Percentiles rank a stretch among this genome's conserved stretches.
Conservation (phyloP, 73 alveolate species). For the Stentor roeselii region DNA sequence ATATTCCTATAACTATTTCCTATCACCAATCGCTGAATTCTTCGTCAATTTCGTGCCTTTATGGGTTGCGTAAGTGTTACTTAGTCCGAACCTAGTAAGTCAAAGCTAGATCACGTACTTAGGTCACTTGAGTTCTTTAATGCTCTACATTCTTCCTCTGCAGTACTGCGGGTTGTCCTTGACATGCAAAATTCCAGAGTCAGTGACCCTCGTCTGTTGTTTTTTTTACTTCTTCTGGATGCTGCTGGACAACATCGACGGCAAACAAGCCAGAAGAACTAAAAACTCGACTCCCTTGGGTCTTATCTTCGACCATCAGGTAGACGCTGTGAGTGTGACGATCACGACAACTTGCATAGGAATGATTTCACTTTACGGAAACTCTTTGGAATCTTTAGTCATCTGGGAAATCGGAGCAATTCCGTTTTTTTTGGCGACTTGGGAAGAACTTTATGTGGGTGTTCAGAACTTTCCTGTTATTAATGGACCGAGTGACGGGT, state of each 20-base stretch:
- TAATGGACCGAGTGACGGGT: slow-evolving; percentile 25
- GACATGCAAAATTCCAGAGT: neutral
- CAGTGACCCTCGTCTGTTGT: neutral
- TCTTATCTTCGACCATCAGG: slow-evolving; percentile 62
- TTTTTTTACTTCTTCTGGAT: slow-evolving; percentile 31
- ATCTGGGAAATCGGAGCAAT: neutral
- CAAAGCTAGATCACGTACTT: neutral
- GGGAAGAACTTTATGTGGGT: neutral
- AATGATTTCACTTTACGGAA: neutral
- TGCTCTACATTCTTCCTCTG: neutral
- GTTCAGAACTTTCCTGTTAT: neutral
- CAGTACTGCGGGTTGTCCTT: neutral
- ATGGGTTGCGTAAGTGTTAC: neutral
- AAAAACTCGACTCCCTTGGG: slow-evolving; percentile 80
- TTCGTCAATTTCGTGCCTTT: neutral
- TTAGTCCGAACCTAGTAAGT: neutral
- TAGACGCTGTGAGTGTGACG: slow-evolving; percentile 43
- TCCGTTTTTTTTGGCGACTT: slow-evolving; percentile 37
- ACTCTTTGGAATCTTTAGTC: neutral
- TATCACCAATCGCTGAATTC: neutral
- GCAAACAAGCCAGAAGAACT: slow-evolving; percentile 81
- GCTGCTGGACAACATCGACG: slow-evolving; percentile 73
- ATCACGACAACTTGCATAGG: neutral
- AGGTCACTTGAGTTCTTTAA: neutral
- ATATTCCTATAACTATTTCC: neutral